Evolutionary conservation across 2,329 filamentous ascomycete genomes (phyloP).

Genomic region (Fusarium sp.): DNA sequence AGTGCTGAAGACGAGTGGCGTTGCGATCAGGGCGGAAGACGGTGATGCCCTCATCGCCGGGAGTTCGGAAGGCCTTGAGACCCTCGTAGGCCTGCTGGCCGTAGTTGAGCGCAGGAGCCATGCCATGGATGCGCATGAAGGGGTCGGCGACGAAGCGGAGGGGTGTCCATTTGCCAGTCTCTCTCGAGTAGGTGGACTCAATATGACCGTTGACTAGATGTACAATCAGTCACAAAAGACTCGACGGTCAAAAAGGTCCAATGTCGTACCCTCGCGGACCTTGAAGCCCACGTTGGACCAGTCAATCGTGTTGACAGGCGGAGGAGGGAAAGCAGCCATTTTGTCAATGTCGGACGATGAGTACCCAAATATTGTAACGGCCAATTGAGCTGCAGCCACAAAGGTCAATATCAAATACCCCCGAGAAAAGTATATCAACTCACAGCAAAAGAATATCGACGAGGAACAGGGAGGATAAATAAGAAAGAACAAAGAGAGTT

Average conservation of each 20-base stretch:
- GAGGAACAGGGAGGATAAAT: background rate
- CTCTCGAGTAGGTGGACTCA: slow-evolving; percentile 83
- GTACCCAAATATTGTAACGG: background rate
- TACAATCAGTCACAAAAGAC: background rate
- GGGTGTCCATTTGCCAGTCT: slow-evolving; percentile 80
- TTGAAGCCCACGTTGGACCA: slow-evolving; percentile 95
- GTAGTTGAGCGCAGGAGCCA: slow-evolving; percentile 96
- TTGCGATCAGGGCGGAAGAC: slow-evolving; percentile 92
- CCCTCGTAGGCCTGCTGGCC: slow-evolving; percentile 98
- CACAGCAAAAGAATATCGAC: background rate
- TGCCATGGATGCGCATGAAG: slow-evolving; percentile 89
- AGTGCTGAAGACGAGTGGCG: slow-evolving; percentile 85
- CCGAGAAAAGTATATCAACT: background rate
- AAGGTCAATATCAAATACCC: slow-evolving; percentile 1
- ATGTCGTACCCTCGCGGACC: slow-evolving; percentile 80
- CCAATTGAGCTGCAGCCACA: slow-evolving; percentile 2
- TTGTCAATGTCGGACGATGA: slow-evolving; percentile 22
- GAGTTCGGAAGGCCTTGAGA: slow-evolving; percentile 93
- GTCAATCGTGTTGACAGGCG: slow-evolving; percentile 85
- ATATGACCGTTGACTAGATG: slow-evolving; percentile 89
- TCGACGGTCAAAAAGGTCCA: background rate
- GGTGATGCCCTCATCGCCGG: slow-evolving; percentile 76
- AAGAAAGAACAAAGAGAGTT: background rate
- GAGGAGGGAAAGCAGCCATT: slow-evolving; percentile 77
- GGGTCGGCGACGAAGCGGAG: slow-evolving; percentile 86